Percentiles rank a stretch among this genome's conserved stretches.
phyloP scores from a whole-genome alignment of 2,329 filamentous ascomycete species.

The Fusarium odoratissimum region DNA sequence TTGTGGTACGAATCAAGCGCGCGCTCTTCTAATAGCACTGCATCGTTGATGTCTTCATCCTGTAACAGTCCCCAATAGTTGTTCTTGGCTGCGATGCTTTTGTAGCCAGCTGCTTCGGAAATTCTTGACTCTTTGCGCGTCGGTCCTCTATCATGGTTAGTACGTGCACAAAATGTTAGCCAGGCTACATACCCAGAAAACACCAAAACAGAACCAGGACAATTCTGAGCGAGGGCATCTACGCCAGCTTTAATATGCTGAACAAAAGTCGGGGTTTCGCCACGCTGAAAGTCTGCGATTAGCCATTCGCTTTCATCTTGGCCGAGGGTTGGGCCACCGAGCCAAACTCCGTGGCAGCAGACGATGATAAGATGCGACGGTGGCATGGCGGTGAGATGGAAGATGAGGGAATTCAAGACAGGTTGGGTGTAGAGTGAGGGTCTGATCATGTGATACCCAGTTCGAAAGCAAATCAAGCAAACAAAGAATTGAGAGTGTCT shows the following conservation, averaged over 20 bases:
- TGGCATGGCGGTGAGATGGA: constrained; percentile 21
- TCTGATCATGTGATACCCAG: constrained; percentile 46
- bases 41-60: neutral
- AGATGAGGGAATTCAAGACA: constrained; percentile 25
- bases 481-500: neutral
- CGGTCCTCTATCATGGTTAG: constrained; percentile 61
- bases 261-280: constrained; percentile 84
- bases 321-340: constrained; percentile 66
- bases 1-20: constrained; percentile 91
- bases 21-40: constrained; percentile 71
- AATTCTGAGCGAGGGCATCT: constrained; percentile 59
- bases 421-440: constrained; percentile 15
- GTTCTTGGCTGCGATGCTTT: constrained; percentile 62
- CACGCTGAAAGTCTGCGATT: constrained; percentile 80
- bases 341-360: constrained; percentile 86
- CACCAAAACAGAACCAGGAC: constrained; percentile 63
- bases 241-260: constrained; percentile 77
- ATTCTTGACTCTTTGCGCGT: constrained; percentile 68
- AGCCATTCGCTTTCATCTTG: constrained; percentile 73
- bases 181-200: constrained; percentile 74
- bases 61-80: constrained; percentile 57
- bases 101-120: constrained; percentile 74
- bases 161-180: accelerated
- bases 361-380: constrained; percentile 76
- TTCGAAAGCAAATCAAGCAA: neutral